Percentiles rank a stretch among this genome's conserved stretches.
Evolutionary conservation across 495 filamentous ascomycete species (phyloP).

Genomic region (Xylaria telfairii): DNA sequence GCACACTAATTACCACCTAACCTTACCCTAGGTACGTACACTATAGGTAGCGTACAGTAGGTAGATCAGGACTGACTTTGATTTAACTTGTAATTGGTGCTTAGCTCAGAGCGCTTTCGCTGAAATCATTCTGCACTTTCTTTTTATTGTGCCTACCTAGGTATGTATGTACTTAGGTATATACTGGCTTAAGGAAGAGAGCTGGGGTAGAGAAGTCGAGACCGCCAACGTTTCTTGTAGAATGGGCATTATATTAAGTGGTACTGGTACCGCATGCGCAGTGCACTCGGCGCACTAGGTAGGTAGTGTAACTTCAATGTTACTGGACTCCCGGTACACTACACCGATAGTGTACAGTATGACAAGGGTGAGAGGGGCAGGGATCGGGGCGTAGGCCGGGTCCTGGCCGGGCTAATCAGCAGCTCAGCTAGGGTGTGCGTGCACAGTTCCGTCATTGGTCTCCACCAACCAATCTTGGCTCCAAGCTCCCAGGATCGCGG

Average conservation of each 20-base stretch:
- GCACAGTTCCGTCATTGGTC: constrained; percentile 33
- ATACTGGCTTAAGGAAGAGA: not conserved
- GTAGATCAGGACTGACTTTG: not conserved
- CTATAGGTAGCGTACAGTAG: no score
- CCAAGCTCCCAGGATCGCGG: constrained; percentile 18
- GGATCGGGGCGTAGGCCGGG: constrained; percentile 8
- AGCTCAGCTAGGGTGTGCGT: constrained; percentile 30
- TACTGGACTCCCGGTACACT: no score
- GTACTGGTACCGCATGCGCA: constrained; percentile 1
- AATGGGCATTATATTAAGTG: not conserved
- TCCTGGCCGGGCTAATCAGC: constrained; percentile 19
- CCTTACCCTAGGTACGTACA: not conserved
- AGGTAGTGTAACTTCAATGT: no score
- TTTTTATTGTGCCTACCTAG: not conserved
- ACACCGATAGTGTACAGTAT: not conserved
- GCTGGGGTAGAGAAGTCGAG: not conserved
- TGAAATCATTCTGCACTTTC: not conserved
- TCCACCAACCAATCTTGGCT: constrained; percentile 12
- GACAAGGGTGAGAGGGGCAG: not conserved
- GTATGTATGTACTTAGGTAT: not conserved
- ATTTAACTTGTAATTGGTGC: not conserved
- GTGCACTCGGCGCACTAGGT: not conserved
- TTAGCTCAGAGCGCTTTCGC: not conserved
- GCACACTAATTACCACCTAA: no score
- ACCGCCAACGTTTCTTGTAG: not conserved